Base-by-base conservation (phyloP, 257 asterid genomes). In the Solanum pennellii region DNA sequence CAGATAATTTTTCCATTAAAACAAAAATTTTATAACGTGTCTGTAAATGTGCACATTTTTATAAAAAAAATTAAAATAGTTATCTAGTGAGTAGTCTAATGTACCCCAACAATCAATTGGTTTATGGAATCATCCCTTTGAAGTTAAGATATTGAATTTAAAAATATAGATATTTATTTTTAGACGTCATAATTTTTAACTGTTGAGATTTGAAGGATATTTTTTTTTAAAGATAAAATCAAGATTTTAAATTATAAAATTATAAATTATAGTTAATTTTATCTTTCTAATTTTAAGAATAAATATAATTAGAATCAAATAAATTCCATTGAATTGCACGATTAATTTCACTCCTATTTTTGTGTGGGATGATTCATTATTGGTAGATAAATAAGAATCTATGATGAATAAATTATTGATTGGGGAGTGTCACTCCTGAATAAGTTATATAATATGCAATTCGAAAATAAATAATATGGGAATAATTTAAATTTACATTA, bases 201-300 rank as follows among this genome's bases (percentile, higher is more conserved):
- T 0, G 6, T 15, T 77, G 35, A 77, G 15, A 18, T 16, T 18
- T 0, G 3, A 0, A 52, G 4, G 4, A 18, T 52, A 0, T 16
- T 52, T 0, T 52, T 5, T 5, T 33, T 3, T 33, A 33, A 33
- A 52, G 3, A 0, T 3, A 10, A 9, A 52, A 23, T 49, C 1
- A 52, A 52, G 1, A 52, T 2, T 52, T 52, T 52, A 52, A 0
- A 52, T 2, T 52, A 52, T 0, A 0, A 52, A 16, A 52, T 52
- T 16, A 16, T 16, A 0, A 52, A 52, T 52, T 16, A 16, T 52
- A 52, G 16, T 52, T 15, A 13, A 47, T 3, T 47, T 47, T 47
- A 5, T 47, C 18, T 14, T 13, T 47, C 15, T 0, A 47, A 13
- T 47, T 47, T 47, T 47, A 47, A 47, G 1, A 13, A 14, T 14